Conservation (phyloP, 2,329 filamentous ascomycete species). For the Dothideomycetes sp. region DNA sequence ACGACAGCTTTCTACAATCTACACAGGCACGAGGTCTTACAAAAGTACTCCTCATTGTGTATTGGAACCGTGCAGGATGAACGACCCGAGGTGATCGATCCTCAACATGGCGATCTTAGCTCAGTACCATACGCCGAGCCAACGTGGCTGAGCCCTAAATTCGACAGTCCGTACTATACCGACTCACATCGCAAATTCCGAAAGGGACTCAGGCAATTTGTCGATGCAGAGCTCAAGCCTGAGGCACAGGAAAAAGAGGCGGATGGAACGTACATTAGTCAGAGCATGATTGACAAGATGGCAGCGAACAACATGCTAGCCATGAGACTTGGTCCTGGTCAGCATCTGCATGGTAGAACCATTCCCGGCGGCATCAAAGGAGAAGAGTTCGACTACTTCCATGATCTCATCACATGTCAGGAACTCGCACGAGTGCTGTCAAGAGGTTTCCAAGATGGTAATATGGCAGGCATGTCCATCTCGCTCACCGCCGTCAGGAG, state of each 20-base stretch:
- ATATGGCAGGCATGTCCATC: constrained; percentile 80
- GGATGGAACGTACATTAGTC: constrained; percentile 59
- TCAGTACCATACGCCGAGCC: constrained; percentile 77
- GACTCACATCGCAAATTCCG: constrained; percentile 63
- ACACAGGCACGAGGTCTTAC: constrained; percentile 79
- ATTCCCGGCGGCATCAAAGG: constrained; percentile 64
- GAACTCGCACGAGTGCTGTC: constrained; percentile 63
- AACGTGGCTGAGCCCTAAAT: constrained; percentile 68
- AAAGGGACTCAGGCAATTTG: constrained; percentile 62
- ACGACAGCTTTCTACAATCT: constrained; percentile 85
- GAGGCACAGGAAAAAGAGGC: constrained; percentile 70
- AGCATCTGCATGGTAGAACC: constrained; percentile 64
- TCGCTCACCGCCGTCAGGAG: constrained; percentile 70
- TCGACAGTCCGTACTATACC: constrained; percentile 72
- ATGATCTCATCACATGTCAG: constrained; percentile 66
- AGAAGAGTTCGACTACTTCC: constrained; percentile 70
- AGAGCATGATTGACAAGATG: constrained; percentile 69
- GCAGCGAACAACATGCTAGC: constrained; percentile 63
- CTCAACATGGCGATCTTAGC: constrained; percentile 61
- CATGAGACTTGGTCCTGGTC: constrained; percentile 75
- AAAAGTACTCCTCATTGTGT: constrained; percentile 66
- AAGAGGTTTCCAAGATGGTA: constrained; percentile 76
- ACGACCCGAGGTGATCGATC: constrained; percentile 62
- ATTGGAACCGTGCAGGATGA: constrained; percentile 70
- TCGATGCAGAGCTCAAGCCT: constrained; percentile 59